Evolutionary conservation across 306 rosid species (phyloP).

Genomic region (Medicago truncatula): MtrunA17r5.0-ANR NC_053042.1:47566001-47566500

Average conservation of each 20-base stretch:
- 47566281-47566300: too few relatives aligned
- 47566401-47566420: too few relatives aligned
- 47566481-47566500: not conserved
- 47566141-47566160: conserved; percentile 18
- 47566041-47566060: conserved; percentile 99
- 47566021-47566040: conserved; percentile 92
- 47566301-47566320: too few relatives aligned
- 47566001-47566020: conserved; percentile 88
- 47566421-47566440: too few relatives aligned
- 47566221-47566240: not conserved
- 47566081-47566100: not conserved
- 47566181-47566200: conserved; percentile 54
- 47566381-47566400: not conserved
- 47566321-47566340: not conserved
- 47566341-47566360: not conserved
- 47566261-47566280: too few relatives aligned
- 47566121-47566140: not conserved
- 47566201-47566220: not conserved
- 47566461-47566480: not conserved
- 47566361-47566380: not conserved
- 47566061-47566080: conserved; percentile 20
- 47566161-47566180: conserved; percentile 52
- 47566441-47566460: too few relatives aligned
- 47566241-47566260: too few relatives aligned
- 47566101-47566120: not conserved